These are phyloP conservation scores for Lyophyllum shimeji DNA, from an alignment of 768 basidiomycete genomes.

Conservation along the genomic window DNA sequence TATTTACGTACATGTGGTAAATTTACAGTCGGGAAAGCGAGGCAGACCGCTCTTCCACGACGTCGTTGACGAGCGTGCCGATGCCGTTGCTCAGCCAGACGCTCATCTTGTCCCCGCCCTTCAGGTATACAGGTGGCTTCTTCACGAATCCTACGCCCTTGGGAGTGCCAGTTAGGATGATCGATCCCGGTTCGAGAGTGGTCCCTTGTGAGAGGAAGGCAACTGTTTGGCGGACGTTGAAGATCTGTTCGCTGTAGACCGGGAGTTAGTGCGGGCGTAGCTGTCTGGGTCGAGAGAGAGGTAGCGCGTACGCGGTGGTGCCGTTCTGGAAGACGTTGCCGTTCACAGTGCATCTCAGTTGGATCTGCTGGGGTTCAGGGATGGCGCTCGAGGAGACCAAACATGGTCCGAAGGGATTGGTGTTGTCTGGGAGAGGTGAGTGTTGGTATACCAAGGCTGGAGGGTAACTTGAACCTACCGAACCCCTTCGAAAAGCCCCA, in stretches of 20 bases:
- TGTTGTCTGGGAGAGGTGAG: too few relatives aligned
- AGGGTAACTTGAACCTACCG: slow-evolving; percentile 40
- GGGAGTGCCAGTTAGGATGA: slow-evolving; percentile 84
- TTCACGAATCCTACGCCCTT: slow-evolving; percentile 80
- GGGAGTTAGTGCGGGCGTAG: neutral
- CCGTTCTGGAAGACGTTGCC: slow-evolving; percentile 72
- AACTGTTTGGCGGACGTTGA: slow-evolving; percentile 73
- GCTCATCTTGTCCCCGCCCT: slow-evolving; percentile 70
- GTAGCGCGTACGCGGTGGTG: slow-evolving; percentile 61
- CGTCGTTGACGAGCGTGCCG: slow-evolving; percentile 77
- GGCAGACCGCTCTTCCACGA: slow-evolving; percentile 59
- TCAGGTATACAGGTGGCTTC: slow-evolving; percentile 68
- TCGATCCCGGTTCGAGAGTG: slow-evolving; percentile 75
- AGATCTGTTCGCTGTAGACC: slow-evolving; percentile 69
- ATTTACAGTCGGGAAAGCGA: slow-evolving; percentile 41
- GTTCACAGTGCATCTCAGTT: slow-evolving; percentile 66
- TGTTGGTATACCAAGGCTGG: too few relatives aligned
- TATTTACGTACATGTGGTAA: neutral
- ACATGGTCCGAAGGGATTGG: slow-evolving; percentile 79
- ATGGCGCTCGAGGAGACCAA: slow-evolving; percentile 67
- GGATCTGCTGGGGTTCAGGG: slow-evolving; percentile 63
- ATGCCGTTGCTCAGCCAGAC: slow-evolving; percentile 73
- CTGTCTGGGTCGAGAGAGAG: neutral
- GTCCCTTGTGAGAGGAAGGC: slow-evolving; percentile 84
- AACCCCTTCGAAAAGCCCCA: slow-evolving; percentile 91